These are phyloP conservation scores for Oryza australiensis DNA, from an alignment of 176 grass and related monocot species.

Conservation along the genomic window DNA sequence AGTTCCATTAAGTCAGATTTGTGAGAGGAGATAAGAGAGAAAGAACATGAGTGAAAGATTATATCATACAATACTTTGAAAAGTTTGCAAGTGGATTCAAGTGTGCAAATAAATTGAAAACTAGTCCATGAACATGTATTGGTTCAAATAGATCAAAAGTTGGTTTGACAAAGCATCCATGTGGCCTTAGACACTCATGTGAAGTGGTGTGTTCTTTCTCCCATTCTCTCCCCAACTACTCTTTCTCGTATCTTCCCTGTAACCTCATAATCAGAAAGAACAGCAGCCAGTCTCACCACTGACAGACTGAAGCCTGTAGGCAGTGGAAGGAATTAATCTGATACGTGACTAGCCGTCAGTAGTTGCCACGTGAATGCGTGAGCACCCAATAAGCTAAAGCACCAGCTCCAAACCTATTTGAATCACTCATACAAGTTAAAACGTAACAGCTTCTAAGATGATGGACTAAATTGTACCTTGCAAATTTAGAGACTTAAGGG, in stretches of 20 bases:
- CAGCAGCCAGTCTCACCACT: background rate
- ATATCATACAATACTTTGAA: background rate
- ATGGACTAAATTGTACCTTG: background rate
- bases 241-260: background rate
- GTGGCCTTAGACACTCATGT: background rate
- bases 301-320: too few species aligned
- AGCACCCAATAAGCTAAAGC: too few species aligned
- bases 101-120: background rate
- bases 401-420: background rate
- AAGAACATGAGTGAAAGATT: background rate
- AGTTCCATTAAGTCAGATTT: conserved; percentile 17
- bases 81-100: background rate
- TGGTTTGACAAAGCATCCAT: background rate
- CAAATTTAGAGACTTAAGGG: background rate
- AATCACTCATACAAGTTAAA: background rate
- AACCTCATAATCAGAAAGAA: background rate
- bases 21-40: background rate
- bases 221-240: background rate
- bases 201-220: background rate
- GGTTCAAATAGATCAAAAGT: background rate
- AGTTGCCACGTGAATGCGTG: too few species aligned
- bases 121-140: background rate
- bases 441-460: background rate
- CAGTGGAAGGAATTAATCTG: background rate
- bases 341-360: too few species aligned